Base-by-base conservation (phyloP, 2,329 filamentous ascomycete species). In the Fusarium fujikuroi region DNA sequence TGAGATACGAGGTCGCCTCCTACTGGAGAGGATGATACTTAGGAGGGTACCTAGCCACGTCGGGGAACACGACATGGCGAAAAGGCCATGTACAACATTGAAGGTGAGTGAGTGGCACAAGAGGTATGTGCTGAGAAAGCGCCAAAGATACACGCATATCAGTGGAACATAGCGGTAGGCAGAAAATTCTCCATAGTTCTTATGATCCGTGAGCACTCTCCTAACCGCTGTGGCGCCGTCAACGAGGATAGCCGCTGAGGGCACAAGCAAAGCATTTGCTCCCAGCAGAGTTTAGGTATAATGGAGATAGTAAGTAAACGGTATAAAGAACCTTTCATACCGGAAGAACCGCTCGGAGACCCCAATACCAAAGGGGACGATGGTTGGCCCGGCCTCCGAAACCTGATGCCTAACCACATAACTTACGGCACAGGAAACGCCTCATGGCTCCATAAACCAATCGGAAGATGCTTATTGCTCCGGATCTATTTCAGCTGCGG, bases 201-300 rank as follows among this genome's bases (percentile, higher is more conserved):
- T 5, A n/a, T 12, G 10, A 3, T 12, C 15, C 0, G 1, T 18
- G 28, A 49, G 9, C 5, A 32, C 46, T 18, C 21, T n/a, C 28
- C 28, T 18, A 8, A n/a, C 4, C 25, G 9, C 4, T 0, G 3
- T 30, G 7, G 28, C 21, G 14, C 7, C 9, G 10, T 30, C 9
- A 18, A n/a, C 2, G 9, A 49, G 14, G 4, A 49, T 9, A 18
- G 21, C 46, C 3, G 0, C 5, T 7, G 14, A 12, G 28, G 9
- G 1, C 10, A 16, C 3, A 32, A n/a, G 14, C 0, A 18, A 30
- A 30, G 0, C 0, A 7, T 8, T 49, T 30, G 14, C 14, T 6
- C 14, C 2, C 14, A 6, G 21, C 19, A 12, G 11, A 21, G 16
- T 14, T 2, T 0, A 44, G 2, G 4, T 16, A 4, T 23, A 14